phyloP scores from a whole-genome alignment of 768 basidiomycete genomes.

The Tricholoma flavovirens region DNA sequence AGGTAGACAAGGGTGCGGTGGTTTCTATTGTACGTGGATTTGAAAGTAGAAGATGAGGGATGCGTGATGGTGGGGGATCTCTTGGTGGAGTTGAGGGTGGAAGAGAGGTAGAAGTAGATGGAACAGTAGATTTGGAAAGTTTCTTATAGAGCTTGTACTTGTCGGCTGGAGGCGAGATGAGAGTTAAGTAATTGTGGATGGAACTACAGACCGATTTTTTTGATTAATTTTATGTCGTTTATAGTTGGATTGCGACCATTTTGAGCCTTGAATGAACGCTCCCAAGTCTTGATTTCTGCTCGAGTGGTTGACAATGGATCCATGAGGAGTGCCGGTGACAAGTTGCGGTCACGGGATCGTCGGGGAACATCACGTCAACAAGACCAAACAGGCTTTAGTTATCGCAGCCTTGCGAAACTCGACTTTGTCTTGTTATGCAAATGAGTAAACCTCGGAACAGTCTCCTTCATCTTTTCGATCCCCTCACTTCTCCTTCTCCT shows the following conservation, averaged over 20 bases:
- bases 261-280: conserved; percentile 53
- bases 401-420: conserved; percentile 12
- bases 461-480: conserved; percentile 48
- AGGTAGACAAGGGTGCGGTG: conserved; percentile 47
- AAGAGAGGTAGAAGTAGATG: conserved; percentile 17
- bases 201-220: conserved; percentile 51
- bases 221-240: conserved; percentile 63
- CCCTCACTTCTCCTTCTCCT: conserved; percentile 26
- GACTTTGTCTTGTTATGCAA: conserved; percentile 16
- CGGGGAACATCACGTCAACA: conserved; percentile 30
- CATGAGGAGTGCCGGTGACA: conserved; percentile 29
- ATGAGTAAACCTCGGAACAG: conserved; percentile 38
- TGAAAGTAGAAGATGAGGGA: conserved; percentile 31
- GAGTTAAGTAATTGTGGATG: background rate
- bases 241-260: conserved; percentile 58
- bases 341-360: conserved; percentile 8
- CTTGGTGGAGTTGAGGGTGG: conserved; percentile 36
- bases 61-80: conserved; percentile 17
- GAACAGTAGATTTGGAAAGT: conserved; percentile 42
- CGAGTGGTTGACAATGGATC: conserved; percentile 46
- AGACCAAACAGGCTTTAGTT: conserved; percentile 33
- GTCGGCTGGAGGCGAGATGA: conserved; percentile 42
- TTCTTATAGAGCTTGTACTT: conserved; percentile 83
- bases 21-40: conserved; percentile 47
- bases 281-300: conserved; percentile 74